A percentile compares a stretch with the other conserved stretches of the same genome.
Evolutionary conservation across 768 basidiomycete species (phyloP).

Genomic region (Hortiboletus flavorubellus): DNA sequence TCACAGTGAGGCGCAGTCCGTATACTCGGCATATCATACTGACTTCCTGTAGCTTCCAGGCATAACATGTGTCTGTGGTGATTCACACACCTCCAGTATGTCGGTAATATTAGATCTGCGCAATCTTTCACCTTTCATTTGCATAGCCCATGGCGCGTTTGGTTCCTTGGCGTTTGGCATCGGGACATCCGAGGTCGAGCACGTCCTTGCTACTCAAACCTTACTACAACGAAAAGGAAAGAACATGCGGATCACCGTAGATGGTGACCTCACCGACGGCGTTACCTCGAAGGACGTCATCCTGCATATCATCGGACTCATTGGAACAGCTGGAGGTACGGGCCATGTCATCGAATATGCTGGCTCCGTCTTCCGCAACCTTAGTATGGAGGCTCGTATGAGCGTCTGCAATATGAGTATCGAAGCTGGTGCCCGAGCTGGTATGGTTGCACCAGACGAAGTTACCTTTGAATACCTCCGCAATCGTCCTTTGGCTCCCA

Average conservation of each 20-base stretch:
- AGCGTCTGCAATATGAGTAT: constrained; percentile 95
- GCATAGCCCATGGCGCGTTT: constrained; percentile 82
- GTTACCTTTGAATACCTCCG: constrained; percentile 82
- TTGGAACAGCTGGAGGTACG: constrained; percentile 92
- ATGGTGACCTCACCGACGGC: constrained; percentile 76
- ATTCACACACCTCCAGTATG: constrained; percentile 90
- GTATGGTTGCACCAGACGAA: constrained; percentile 90
- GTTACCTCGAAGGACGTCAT: constrained; percentile 90
- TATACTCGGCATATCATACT: neutral
- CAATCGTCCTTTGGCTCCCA: constrained; percentile 76
- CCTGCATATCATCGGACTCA: constrained; percentile 84
- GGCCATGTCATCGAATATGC: constrained; percentile 91
- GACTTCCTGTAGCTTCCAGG: constrained; percentile 54
- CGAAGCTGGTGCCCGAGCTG: constrained; percentile 88
- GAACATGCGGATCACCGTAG: constrained; percentile 90
- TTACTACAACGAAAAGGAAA: constrained; percentile 83
- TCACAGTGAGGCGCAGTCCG: constrained; percentile 54
- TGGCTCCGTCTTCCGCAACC: constrained; percentile 79
- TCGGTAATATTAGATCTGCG: constrained; percentile 8
- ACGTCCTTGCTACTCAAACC: constrained; percentile 90
- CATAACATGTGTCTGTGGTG: constrained; percentile 85
- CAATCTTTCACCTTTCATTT: constrained; percentile 1
- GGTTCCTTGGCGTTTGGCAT: constrained; percentile 92
- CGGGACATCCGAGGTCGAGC: constrained; percentile 92
- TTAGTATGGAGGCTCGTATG: constrained; percentile 91